phyloP scores from a whole-genome alignment of 345 rosid genomes.

The Trapa incisa region DNA sequence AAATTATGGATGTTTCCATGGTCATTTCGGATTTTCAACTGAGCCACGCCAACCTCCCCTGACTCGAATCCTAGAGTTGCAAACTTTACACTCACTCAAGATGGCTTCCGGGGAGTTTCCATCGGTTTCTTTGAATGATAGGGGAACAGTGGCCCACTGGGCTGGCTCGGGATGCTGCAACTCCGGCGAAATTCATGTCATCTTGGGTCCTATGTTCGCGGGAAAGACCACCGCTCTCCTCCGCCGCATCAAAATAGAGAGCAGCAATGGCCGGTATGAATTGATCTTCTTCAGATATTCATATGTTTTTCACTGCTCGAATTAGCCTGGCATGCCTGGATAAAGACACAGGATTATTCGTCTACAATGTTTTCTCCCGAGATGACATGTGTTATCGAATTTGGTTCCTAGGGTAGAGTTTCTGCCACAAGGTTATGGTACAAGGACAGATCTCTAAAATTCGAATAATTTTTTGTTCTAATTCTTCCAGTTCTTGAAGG shows the following conservation, averaged over 20 bases:
- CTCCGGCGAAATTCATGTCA: conserved; percentile 69
- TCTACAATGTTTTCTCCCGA: neutral
- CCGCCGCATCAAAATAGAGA: conserved; percentile 63
- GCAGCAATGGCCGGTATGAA: conserved; percentile 43
- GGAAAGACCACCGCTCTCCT: conserved; percentile 92
- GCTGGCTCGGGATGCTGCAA: conserved; percentile 6
- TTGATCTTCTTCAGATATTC: neutral
- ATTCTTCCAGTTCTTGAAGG: no score
- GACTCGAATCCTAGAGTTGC: neutral
- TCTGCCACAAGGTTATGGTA: no score
- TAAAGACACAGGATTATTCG: neutral
- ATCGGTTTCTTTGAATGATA: conserved; percentile 5
- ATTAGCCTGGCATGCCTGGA: neutral
- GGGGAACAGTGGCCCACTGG: conserved; percentile 8
- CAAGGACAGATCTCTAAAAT: no score
- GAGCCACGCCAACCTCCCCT: neutral
- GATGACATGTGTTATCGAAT: neutral
- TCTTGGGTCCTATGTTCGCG: conserved; percentile 84
- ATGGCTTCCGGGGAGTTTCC: conserved; percentile 39
- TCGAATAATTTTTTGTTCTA: no score
- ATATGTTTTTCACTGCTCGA: neutral
- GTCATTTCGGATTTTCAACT: neutral
- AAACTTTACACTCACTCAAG: neutral
- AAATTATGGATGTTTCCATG: neutral
- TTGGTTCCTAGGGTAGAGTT: no score